Percentiles rank a stretch among this genome's conserved stretches.
Evolutionary conservation across 2,329 filamentous ascomycete genomes (phyloP).

Genomic region (Harringtonia aguacate): DNA sequence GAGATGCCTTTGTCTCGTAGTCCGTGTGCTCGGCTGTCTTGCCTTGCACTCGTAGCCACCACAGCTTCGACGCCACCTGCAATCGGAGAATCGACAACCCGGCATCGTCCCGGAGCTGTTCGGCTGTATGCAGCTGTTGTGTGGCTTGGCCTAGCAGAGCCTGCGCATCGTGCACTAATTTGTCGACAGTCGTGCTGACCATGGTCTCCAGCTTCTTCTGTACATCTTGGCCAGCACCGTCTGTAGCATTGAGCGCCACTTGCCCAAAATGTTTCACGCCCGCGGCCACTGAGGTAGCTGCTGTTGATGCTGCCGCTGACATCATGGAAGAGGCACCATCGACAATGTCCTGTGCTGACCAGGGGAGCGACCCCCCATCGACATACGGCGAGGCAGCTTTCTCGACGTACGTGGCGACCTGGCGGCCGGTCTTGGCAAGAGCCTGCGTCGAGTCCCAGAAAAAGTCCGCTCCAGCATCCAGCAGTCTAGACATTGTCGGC

Average conservation of each 20-base stretch:
- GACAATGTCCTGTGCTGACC: neutral
- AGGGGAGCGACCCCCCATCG: neutral
- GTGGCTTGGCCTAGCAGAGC: neutral
- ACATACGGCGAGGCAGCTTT: neutral
- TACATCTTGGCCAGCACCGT: neutral
- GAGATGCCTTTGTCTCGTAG: constrained; percentile 8
- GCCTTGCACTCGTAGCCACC: constrained; percentile 13
- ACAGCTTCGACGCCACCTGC: constrained; percentile 12
- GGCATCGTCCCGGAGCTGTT: neutral
- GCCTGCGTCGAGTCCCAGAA: constrained; percentile 28
- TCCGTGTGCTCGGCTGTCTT: constrained; percentile 6
- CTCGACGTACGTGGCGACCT: constrained; percentile 15
- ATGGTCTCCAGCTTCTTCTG: neutral
- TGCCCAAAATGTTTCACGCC: neutral
- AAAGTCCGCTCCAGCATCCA: constrained; percentile 31
- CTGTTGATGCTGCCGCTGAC: neutral
- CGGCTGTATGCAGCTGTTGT: neutral
- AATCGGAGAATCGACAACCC: constrained; percentile 6
- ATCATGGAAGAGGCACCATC: neutral
- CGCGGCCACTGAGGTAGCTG: neutral
- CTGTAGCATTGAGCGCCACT: neutral
- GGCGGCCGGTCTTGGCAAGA: constrained; percentile 28
- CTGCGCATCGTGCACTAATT: neutral
- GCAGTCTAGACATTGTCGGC: constrained; percentile 30
- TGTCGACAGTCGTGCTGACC: neutral